Percentiles rank a stretch among this genome's conserved stretches.
Evolutionary conservation across 305 asterid genomes (phyloP).

Genomic region (Solanum hybrid): DNA sequence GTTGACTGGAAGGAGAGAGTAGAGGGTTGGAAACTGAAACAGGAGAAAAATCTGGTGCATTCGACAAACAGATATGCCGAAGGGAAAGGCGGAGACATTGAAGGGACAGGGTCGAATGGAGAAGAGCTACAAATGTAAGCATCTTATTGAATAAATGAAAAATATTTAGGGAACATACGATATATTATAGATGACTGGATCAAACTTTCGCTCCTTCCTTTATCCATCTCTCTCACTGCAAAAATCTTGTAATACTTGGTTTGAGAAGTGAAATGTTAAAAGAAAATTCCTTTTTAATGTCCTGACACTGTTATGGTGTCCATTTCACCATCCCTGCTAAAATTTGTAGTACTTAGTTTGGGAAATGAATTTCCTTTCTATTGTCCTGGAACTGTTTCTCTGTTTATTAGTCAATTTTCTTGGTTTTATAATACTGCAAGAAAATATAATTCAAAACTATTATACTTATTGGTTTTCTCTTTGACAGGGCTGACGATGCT

Average conservation of each 20-base stretch:
- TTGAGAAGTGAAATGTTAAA: background rate
- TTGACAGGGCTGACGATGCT: slow-evolving; percentile 25
- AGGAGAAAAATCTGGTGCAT: slow-evolving; percentile 11
- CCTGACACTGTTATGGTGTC: background rate
- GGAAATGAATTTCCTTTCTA: background rate
- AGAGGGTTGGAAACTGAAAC: slow-evolving; percentile 22
- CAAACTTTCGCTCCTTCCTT: background rate
- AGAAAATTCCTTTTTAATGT: background rate
- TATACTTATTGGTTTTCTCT: background rate
- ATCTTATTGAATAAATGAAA: background rate
- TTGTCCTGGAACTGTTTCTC: background rate
- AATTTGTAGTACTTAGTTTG: background rate
- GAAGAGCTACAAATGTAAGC: slow-evolving; percentile 84
- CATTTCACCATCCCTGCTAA: background rate
- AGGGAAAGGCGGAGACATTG: slow-evolving; percentile 81
- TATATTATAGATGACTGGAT: background rate
- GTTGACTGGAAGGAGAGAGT: slow-evolving; percentile 36
- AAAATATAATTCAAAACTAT: background rate
- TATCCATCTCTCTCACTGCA: background rate
- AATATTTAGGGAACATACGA: background rate
- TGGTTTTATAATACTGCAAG: background rate
- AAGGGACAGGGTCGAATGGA: slow-evolving; percentile 91
- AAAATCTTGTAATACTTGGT: background rate
- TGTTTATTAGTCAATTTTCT: background rate
- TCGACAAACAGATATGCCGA: slow-evolving; percentile 20